Base-by-base conservation (phyloP, 2,329 filamentous ascomycete species). In the Aaosphaeria pasadenensis region DNA sequence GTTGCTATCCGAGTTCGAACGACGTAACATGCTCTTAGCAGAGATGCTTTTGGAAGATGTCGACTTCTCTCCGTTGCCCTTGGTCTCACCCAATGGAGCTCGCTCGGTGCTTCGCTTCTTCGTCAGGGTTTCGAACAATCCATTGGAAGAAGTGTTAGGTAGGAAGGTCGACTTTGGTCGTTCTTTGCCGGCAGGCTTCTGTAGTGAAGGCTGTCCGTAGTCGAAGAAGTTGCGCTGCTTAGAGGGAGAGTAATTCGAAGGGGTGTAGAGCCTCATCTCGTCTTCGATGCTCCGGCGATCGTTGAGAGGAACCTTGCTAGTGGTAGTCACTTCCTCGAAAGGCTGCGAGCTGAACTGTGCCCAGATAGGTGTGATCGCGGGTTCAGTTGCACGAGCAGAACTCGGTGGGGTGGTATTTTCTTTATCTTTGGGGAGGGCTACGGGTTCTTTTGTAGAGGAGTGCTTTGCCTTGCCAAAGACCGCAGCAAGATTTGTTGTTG, bases 391-490 rank as follows among this genome's bases (percentile, higher is more conserved):
- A 38, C 74, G 71, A 9, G 74, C 65, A 4, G 74, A 76, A 49
- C 75, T 71, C 1, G 77, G 74, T 4, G 88, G 89, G 31, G 81
- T 85, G 46, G 79, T 80, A 66, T 96, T 96, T 70, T 96, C 91
- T 71, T 95, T 95, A 67, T 92, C 86, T 60, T 82, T 86, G 30
- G 69, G 71, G 38, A 72, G 76, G 45, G 78, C 75, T 9, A 82
- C 80, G 32, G 72, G 72, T 46, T 79, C 74, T 62, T 85, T 89
- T 45, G 85, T 78, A 24, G 17, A 24, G n/a, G 33, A 36, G 7
- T 89, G 90, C 66, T 87, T 90, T 50, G 85, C 83, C 48, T 87
- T 85, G 48, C 84, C 84, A 44, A 96, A 80, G 46, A 96, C 80
- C 4, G 80, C 84, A 1, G 84, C 83, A n/a, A 97, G 77, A 65